These are phyloP conservation scores for Saccharomycopsis schoenii DNA, from an alignment of 805 yeast species.

Conservation along the genomic window DNA sequence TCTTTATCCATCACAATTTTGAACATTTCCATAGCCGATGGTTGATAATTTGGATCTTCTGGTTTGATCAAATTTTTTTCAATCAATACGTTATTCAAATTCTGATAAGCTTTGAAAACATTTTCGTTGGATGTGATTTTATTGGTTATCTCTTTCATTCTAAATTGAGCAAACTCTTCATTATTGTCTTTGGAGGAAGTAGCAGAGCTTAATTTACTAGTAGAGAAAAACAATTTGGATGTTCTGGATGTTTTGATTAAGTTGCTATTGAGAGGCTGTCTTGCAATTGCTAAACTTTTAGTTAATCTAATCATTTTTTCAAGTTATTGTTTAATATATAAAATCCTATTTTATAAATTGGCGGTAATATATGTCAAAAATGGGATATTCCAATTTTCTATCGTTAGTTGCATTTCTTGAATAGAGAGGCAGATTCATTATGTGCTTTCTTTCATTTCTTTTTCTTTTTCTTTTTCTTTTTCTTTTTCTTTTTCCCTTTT, in stretches of 20 bases:
- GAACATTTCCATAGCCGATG: conserved; percentile 11
- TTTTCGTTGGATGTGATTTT: conserved; percentile 9
- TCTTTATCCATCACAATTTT: conserved; percentile 14
- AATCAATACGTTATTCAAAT: conserved; percentile 1
- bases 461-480: neutral
- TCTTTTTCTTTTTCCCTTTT: neutral
- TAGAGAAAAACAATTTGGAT: neutral
- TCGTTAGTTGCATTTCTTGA: no score
- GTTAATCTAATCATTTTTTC: neutral
- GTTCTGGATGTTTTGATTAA: neutral
- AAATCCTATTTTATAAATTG: no score
- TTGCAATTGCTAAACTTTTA: neutral
- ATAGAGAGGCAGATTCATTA: no score
- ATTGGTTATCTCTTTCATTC: conserved; percentile 10
- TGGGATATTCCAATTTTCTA: no score
- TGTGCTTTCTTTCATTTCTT: no score
- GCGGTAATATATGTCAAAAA: no score
- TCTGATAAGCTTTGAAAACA: conserved; percentile 10
- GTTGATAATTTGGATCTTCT: neutral
- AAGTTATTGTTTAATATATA: no score
- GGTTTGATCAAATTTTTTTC: conserved; percentile 1
- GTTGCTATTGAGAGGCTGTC: neutral
- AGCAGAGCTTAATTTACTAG: conserved; percentile 1
- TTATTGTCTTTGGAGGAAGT: conserved; percentile 12
- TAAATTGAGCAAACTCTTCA: conserved; percentile 12